Evolutionary conservation across 495 filamentous ascomycete species (phyloP).

Genomic region (Aspergillus bridgeri): DNA sequence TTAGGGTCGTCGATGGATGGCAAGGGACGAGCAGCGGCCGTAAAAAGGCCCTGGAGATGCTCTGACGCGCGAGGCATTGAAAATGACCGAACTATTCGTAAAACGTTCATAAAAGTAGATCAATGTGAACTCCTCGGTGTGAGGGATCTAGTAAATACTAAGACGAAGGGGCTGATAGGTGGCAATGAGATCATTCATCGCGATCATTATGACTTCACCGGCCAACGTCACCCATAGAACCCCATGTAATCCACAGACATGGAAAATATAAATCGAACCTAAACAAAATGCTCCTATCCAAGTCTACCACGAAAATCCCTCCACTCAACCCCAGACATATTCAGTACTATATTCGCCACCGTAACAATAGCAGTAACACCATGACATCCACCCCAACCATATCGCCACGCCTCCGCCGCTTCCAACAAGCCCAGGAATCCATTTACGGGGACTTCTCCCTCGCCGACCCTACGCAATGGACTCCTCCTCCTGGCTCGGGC

Average conservation of each 20-base stretch:
- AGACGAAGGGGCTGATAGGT: not conserved
- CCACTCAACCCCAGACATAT: not conserved
- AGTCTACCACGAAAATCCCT: not conserved
- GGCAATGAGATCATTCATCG: not conserved
- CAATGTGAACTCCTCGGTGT: too few species aligned
- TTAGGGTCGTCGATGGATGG: conserved; percentile 33
- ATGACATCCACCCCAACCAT: conserved; percentile 25
- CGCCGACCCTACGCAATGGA: conserved; percentile 33
- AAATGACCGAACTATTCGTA: too few species aligned
- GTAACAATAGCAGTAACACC: conserved; percentile 4
- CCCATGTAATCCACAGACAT: too few species aligned
- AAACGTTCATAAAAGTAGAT: too few species aligned
- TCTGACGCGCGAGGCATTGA: conserved; percentile 16
- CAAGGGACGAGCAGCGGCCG: conserved; percentile 35
- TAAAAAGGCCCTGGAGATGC: conserved; percentile 33
- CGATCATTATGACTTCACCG: conserved; percentile 20
- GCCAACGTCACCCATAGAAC: not conserved
- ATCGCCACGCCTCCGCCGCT: conserved; percentile 32
- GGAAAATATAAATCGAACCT: too few species aligned
- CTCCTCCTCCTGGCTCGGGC: conserved; percentile 49
- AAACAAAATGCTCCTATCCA: not conserved
- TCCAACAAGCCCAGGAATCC: conserved; percentile 38
- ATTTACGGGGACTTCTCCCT: conserved; percentile 39
- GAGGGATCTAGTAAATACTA: not conserved
- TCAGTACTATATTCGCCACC: not conserved